These are phyloP conservation scores for Neospermospora avenae DNA, from an alignment of 2,329 filamentous ascomycete species.

Conservation along the genomic window DNA sequence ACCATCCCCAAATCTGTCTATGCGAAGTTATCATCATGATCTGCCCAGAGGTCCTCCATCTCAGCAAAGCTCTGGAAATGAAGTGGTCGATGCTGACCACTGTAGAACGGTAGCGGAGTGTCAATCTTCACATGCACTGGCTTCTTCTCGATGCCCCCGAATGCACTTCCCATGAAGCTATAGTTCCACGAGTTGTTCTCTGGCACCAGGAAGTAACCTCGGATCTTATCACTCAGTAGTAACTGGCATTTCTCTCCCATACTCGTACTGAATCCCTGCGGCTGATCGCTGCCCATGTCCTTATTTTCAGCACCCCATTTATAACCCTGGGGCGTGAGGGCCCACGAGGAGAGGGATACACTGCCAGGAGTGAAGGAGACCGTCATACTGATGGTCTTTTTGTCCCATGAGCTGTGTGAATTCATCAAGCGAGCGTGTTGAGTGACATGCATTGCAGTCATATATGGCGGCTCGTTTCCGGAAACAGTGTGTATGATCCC, in stretches of 20 bases:
- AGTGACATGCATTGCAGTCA: constrained; percentile 92
- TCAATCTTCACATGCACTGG: constrained; percentile 89
- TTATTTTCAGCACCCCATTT: constrained; percentile 97
- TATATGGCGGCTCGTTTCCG: constrained; percentile 92
- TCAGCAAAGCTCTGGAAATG: constrained; percentile 98
- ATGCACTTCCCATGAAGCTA: constrained; percentile 92
- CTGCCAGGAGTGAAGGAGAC: constrained; percentile 96
- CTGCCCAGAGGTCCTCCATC: constrained; percentile 94
- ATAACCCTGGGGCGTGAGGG: constrained; percentile 85
- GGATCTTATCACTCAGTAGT: constrained; percentile 86
- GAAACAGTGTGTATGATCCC: constrained; percentile 95
- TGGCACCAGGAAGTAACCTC: constrained; percentile 93
- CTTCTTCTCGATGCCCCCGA: constrained; percentile 86
- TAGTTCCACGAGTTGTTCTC: constrained; percentile 94
- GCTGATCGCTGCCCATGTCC: constrained; percentile 87
- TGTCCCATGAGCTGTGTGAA: constrained; percentile 74
- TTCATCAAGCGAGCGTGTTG: constrained; percentile 90
- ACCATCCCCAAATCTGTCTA: constrained; percentile 40
- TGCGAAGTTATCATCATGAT: constrained; percentile 89
- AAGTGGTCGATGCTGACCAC: constrained; percentile 82
- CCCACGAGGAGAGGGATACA: constrained; percentile 91
- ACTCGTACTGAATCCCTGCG: constrained; percentile 83
- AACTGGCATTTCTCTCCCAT: constrained; percentile 97
- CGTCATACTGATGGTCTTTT: constrained; percentile 88
- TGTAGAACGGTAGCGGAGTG: constrained; percentile 86